Conservation (phyloP, 495 filamentous ascomycete species). For the Pyrenula aspistea region DNA sequence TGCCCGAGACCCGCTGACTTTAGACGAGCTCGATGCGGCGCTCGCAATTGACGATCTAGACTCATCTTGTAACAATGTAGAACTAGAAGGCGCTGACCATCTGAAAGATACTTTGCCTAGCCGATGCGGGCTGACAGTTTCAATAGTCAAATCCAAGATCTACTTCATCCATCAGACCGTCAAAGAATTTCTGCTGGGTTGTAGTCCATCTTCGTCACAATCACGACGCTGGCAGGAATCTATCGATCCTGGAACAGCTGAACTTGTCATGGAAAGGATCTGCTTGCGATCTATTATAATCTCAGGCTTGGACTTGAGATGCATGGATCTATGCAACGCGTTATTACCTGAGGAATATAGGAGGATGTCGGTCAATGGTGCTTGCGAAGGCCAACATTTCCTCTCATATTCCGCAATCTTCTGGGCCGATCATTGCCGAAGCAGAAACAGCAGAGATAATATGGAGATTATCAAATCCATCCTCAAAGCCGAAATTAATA, state of each 20-base stretch:
- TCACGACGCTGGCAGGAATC: conserved; percentile 3
- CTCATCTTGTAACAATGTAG: conserved; percentile 11
- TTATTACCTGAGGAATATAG: neutral
- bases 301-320: conserved; percentile 6
- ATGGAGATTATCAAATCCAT: neutral
- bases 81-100: conserved; percentile 9
- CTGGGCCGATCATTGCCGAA: conserved; percentile 15
- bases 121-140: conserved; percentile 27
- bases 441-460: neutral
- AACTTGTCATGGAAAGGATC: conserved; percentile 10
- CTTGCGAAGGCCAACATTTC: neutral
- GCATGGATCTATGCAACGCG: neutral
- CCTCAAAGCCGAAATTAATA: neutral
- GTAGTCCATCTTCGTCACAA: neutral
- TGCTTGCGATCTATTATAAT: conserved; percentile 15
- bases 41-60: conserved; percentile 14
- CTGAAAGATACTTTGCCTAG: conserved; percentile 17
- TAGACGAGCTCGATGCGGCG: conserved; percentile 26
- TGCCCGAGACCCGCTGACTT: conserved; percentile 22
- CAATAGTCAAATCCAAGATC: conserved; percentile 17
- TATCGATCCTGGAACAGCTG: conserved; percentile 5
- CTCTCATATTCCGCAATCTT: conserved; percentile 14
- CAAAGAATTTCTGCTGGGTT: conserved; percentile 19
- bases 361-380: neutral
- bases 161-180: conserved; percentile 34